Conservation (phyloP, 116 monocot species). For the Thalassia testudinum region DNA sequence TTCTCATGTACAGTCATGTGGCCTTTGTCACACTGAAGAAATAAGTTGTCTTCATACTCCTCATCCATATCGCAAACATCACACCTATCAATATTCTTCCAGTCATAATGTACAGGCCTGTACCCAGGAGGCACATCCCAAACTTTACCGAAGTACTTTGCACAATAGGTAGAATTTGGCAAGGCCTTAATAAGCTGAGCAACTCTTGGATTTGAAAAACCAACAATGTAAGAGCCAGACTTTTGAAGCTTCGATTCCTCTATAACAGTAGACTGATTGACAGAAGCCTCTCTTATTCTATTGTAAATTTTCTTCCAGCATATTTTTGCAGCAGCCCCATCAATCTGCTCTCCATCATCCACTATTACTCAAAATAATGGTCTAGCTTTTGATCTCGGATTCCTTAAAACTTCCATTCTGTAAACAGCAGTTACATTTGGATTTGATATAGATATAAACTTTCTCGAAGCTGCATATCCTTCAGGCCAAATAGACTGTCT, state of each 20-base stretch:
- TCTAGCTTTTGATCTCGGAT: conserved; percentile 46
- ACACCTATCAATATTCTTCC: conserved; percentile 96
- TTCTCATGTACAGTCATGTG: conserved; percentile 98
- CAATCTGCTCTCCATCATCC: conserved; percentile 76
- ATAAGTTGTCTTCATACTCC: conserved; percentile 96
- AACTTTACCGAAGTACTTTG: conserved; percentile 30
- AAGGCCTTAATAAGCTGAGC: conserved; percentile 72
- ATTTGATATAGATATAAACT: conserved; percentile 71
- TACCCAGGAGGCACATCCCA: conserved; percentile 42
- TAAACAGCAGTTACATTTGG: conserved; percentile 30
- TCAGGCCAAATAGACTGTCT: conserved; percentile 75
- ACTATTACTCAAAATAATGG: conserved; percentile 73
- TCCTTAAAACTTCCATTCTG: conserved; percentile 89
- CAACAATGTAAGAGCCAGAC: conserved; percentile 91
- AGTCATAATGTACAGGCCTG: conserved; percentile 73
- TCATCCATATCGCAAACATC: conserved; percentile 99
- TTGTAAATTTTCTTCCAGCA: conserved; percentile 72
- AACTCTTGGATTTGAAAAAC: conserved; percentile 60
- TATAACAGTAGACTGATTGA: conserved; percentile 12
- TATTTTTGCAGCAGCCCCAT: conserved; percentile 56
- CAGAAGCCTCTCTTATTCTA: conserved; percentile 25
- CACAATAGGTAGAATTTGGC: conserved; percentile 42
- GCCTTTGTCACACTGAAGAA: conserved; percentile 97
- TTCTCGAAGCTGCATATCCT: conserved; percentile 86
- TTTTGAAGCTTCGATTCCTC: conserved; percentile 35